A percentile compares a stretch with the other conserved stretches of the same genome.
Evolutionary conservation across 2,329 filamentous ascomycete species (phyloP).

Genomic region (Pseudopithomyces chartarum): DNA sequence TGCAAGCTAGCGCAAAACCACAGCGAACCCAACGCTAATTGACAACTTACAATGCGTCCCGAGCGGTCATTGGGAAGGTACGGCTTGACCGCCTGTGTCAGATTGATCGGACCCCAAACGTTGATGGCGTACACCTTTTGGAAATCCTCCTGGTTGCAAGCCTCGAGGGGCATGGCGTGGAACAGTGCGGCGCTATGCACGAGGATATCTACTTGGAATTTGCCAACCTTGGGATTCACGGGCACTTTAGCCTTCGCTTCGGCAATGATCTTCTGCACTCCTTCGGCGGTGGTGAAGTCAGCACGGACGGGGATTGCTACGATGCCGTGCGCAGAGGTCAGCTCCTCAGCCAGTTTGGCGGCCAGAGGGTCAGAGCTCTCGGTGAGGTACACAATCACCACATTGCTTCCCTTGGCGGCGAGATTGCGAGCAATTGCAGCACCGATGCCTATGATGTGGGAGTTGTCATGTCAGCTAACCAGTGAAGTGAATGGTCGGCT

Average conservation of each 20-base stretch:
- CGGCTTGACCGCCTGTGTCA: slow-evolving; percentile 71
- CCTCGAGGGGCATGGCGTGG: slow-evolving; percentile 61
- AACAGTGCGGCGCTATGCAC: slow-evolving; percentile 79
- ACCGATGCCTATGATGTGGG: slow-evolving; percentile 66
- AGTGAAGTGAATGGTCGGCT: background rate
- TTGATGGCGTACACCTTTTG: slow-evolving; percentile 67
- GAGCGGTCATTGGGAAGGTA: slow-evolving; percentile 70
- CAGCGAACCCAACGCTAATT: background rate
- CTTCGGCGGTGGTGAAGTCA: slow-evolving; percentile 65
- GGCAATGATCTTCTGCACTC: slow-evolving; percentile 61
- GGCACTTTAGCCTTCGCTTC: slow-evolving; percentile 54
- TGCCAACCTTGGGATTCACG: slow-evolving; percentile 54
- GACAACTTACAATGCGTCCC: slow-evolving; percentile 57
- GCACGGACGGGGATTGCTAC: slow-evolving; percentile 66
- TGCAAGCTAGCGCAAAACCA: background rate
- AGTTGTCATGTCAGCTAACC: background rate
- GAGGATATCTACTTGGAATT: slow-evolving; percentile 74
- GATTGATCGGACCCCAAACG: slow-evolving; percentile 55
- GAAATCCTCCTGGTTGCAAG: slow-evolving; percentile 57
- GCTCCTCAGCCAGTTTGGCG: slow-evolving; percentile 55
- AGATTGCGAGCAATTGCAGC: slow-evolving; percentile 68
- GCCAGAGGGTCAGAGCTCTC: slow-evolving; percentile 58
- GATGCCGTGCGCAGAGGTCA: slow-evolving; percentile 61
- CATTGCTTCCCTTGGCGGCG: slow-evolving; percentile 69
- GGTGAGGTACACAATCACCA: slow-evolving; percentile 73